phyloP scores from a whole-genome alignment of 2,329 filamentous ascomycete genomes.

The Lithohypha guttulata region DNA sequence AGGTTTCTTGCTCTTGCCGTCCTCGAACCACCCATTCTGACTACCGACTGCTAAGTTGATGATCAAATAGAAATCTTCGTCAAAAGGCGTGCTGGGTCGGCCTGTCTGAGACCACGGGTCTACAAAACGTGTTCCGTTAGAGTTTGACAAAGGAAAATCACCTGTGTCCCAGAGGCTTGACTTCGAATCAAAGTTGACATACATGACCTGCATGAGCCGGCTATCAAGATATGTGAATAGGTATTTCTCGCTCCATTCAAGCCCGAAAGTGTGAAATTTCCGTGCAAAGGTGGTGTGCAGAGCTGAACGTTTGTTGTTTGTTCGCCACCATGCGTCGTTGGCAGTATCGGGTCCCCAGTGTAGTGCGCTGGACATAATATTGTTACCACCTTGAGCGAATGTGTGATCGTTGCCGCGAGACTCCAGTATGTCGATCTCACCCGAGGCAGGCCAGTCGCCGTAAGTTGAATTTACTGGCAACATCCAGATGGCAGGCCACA shows the following conservation, averaged over 20 bases:
- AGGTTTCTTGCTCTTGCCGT: constrained; percentile 28
- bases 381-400: constrained; percentile 32
- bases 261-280: constrained; percentile 41
- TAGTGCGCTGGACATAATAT: constrained; percentile 35
- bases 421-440: constrained; percentile 46
- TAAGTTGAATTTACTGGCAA: constrained; percentile 40
- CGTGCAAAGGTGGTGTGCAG: constrained; percentile 23
- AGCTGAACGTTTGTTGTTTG: constrained; percentile 23
- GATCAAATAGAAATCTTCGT: constrained; percentile 42
- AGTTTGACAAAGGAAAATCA: constrained; percentile 31
- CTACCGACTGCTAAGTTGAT: constrained; percentile 43
- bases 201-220: constrained; percentile 18
- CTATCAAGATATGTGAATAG: constrained; percentile 44
- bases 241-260: constrained; percentile 44
- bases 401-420: constrained; percentile 36
- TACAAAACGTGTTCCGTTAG: constrained; percentile 33
- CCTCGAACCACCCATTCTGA: constrained; percentile 41
- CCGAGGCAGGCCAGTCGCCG: constrained; percentile 41
- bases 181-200: constrained; percentile 21
- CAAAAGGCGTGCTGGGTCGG: constrained; percentile 41
- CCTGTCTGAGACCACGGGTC: constrained; percentile 37
- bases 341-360: constrained; percentile 36
- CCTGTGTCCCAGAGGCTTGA: constrained; percentile 32
- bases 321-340: constrained; percentile 24
- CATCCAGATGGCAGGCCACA: constrained; percentile 45